Base-by-base conservation (phyloP, 495 filamentous ascomycete species). In the Chaetomidium leptoderma region DNA sequence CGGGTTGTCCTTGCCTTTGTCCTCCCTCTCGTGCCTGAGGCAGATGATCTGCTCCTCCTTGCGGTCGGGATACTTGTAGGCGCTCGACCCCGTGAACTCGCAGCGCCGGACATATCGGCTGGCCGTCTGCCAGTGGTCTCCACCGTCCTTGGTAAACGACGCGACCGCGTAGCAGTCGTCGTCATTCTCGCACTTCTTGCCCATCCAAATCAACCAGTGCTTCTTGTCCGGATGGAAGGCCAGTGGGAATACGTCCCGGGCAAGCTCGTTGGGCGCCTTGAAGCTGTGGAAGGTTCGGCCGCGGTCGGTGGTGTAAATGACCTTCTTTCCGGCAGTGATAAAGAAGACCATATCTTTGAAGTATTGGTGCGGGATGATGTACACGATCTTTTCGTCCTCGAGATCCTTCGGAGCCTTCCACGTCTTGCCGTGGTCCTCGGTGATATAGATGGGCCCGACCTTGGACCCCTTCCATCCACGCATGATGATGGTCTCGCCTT, bases 151-250 rank as follows among this genome's bases (percentile, higher is more conserved):
- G 37, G 85, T 86, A 55, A 84, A 78, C 35, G 83, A 90, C 3
- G 90, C 88, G 49, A 86, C 78, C 14, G 76, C 72, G 55, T 89
- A 86, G 70, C 91, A 97, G 14, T 76, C 72, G 35, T 76, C 72
- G 32, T 67, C 65, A 7, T 85, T 78, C 29, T 73, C 71, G 54
- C 76, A 78, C 43, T 78, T 78, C 45, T 81, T 76, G 35, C 92
- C 92, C 39, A 84, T 86, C 92, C 91, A 99, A 57, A 99, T 88
- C 33, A 97, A 69, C 87, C 90, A 96, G 62, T 96, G 84, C 60
- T 78, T 83, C 58, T 88, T 78, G 50, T 83, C 81, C 8, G 89
- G 86, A 63, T 99, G 93, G 72, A 97, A 97, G 37, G 76, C 70
- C 54, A 87, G 76, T 27, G 78, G 78, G 4, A 79, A 59, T 13